A percentile compares a stretch with the other conserved stretches of the same genome.
Evolutionary conservation across 2,329 filamentous ascomycete genomes (phyloP).

Genomic region (Ambrosiella xylebori): DNA sequence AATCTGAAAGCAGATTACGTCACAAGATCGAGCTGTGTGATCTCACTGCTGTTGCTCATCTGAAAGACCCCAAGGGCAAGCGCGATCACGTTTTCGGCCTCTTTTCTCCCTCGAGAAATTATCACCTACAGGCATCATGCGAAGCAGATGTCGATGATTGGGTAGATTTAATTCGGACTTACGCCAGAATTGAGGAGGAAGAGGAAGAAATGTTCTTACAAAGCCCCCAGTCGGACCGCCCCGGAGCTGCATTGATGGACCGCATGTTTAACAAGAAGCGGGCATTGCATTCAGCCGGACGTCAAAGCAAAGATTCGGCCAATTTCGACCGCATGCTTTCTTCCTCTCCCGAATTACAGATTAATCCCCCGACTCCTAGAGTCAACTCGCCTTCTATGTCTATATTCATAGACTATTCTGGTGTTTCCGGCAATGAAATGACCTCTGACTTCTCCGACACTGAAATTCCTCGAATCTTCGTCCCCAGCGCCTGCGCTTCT

Average conservation of each 20-base stretch:
- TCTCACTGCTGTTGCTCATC: slow-evolving; percentile 72
- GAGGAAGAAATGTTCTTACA: slow-evolving; percentile 68
- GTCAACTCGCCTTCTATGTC: slow-evolving; percentile 35
- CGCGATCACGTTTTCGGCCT: slow-evolving; percentile 78
- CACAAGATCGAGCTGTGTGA: slow-evolving; percentile 80
- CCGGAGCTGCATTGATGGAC: slow-evolving; percentile 13
- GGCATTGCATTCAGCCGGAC: neutral
- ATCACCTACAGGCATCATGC: slow-evolving; percentile 64
- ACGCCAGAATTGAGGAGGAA: slow-evolving; percentile 73
- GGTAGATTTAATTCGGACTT: slow-evolving; percentile 63
- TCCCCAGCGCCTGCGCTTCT: slow-evolving; percentile 18
- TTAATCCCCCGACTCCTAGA: slow-evolving; percentile 22
- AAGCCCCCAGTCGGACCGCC: slow-evolving; percentile 39
- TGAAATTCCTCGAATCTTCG: slow-evolving; percentile 26
- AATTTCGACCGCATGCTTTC: slow-evolving; percentile 30
- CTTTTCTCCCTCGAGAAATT: slow-evolving; percentile 82
- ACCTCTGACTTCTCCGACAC: slow-evolving; percentile 75
- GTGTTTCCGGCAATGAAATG: slow-evolving; percentile 44
- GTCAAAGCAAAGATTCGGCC: slow-evolving; percentile 11
- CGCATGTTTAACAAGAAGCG: slow-evolving; percentile 11
- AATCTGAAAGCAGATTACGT: slow-evolving; percentile 74
- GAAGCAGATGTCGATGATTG: slow-evolving; percentile 66
- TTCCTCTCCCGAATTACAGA: slow-evolving; percentile 43
- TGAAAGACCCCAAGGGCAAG: slow-evolving; percentile 78
- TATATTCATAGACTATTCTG: slow-evolving; percentile 46